Evolutionary conservation across 2,329 filamentous ascomycete species (phyloP), one percentile per base, ranked within the genome.

Genomic region (Emergomyces orientalis): DNA sequence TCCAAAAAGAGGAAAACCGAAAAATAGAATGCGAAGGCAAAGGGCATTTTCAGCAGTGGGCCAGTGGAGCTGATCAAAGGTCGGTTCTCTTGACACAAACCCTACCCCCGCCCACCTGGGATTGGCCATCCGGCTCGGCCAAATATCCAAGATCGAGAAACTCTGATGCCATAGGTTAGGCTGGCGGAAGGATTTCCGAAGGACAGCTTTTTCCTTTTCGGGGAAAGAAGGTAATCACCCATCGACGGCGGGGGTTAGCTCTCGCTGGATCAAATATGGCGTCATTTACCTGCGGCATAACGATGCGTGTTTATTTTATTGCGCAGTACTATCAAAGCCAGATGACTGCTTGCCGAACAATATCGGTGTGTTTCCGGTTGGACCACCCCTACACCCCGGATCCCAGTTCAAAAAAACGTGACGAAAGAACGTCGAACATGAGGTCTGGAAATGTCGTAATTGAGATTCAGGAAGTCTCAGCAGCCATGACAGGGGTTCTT

Each of bases 61-160:
- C 41, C 6, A 2, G 22, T 51, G 47, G 22, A 17, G 47, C 9
- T 30, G 47, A 22, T 47, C 22, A 11, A 47, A 47, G 11, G 19
- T 47, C 19, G 45, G 19, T n/a, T 34, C 51, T 54, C 49, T 17
- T 34, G 22, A 19, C 34, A 27, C 22, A 39, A 34, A 11, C 52
- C 17, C 25, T 19, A 47, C 45, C n/a, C n/a, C n/a, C n/a, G n/a
- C 22, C 19, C 43, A 8, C 43, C 17, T 17, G 27, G 17, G 32
- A 57, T 57, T 57, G 55, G 55, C 34, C n/a, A 41, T 57, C 7
- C 1, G 8, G 55, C 34, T 57, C 55, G 55, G 55, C 55, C 55
- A 57, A 57, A 57, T 41, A 25, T 41, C 34, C 55, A 57, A 25
- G 54, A 39, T 56, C 27, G n/a, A 56, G n/a, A 56, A 41, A 34